Evolutionary conservation across 1,284 basidiomycete genomes (phyloP), one percentile per base, ranked within the genome.

Genomic region (Trichosporon sp.): DNA sequence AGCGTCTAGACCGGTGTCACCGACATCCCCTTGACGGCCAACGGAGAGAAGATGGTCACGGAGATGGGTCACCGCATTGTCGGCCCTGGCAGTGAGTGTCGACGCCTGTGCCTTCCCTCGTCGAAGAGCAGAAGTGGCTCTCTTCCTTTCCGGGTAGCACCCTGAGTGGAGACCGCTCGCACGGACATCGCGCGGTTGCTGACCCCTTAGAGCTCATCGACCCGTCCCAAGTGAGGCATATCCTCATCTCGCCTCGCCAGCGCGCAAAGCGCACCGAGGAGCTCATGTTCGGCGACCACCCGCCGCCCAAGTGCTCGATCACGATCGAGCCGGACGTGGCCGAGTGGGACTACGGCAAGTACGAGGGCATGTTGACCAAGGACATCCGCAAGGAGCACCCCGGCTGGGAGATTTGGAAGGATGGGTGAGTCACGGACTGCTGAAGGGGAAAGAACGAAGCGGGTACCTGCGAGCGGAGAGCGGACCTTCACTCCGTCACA

Each of bases 261-360:
- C 87, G 94, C 57, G 92, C 94, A 1, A 89, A 89, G 71, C 86
- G 82, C 71, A 97, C 94, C 0, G 95, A 92, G 73, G 85, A 92
- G 67, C 83, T 95, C 54, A 68, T 81, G n/a, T 81, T 81, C 62
- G 75, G 74, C 52, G 70, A 72, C 49, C 65, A 76, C 64, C 67
- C 63, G 27, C 74, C 73, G 1, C 56, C 68, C 25, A 65, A 72
- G 46, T 75, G 73, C 59, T 62, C 68, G n/a, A 68, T 77, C 46
- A 59, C 56, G 9, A 79, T 79, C 2, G 71, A 74, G 36, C 72
- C 76, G 54, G 76, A 79, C 44, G 77, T 81, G 16, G 74, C 73
- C n/a, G 82, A 95, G 78, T 95, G 92, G 91, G 89, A 94, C 73
- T 95, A 95, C 75, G 92, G 93, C 27, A 86, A 90, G 10, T 95